Evolutionary conservation across 169 alveolate genomes (phyloP).

Genomic region (Plasmodium ovale): DNA sequence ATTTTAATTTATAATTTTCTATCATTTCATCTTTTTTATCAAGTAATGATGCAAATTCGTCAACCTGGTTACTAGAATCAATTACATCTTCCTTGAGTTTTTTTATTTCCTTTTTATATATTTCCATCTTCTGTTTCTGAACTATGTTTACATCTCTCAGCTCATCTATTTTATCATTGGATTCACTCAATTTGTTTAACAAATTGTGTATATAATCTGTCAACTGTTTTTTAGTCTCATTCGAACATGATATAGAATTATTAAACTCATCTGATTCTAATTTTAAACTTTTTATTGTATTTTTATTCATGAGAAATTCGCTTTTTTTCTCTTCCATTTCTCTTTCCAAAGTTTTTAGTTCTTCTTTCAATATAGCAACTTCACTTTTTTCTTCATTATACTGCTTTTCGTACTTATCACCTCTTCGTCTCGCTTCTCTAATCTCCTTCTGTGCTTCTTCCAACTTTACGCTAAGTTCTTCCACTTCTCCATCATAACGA

Average conservation of each 20-base stretch:
- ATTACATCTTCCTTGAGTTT: slow-evolving; percentile 56
- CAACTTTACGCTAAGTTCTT: slow-evolving; percentile 6
- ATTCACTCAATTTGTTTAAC: slow-evolving; percentile 54
- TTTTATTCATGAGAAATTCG: slow-evolving; percentile 40
- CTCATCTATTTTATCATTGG: slow-evolving; percentile 67
- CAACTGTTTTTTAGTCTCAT: slow-evolving; percentile 65
- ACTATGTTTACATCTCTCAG: slow-evolving; percentile 45
- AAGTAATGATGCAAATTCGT: slow-evolving; percentile 63
- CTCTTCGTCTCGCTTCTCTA: slow-evolving; percentile 46
- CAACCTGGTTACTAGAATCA: slow-evolving; percentile 70
- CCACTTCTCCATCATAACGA: not conserved
- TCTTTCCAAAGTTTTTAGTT: slow-evolving; percentile 45
- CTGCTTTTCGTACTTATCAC: slow-evolving; percentile 62
- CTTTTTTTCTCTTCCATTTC: slow-evolving; percentile 22
- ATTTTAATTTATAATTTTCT: slow-evolving; percentile 43
- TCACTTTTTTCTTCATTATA: slow-evolving; percentile 64
- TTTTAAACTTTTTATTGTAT: slow-evolving; percentile 61
- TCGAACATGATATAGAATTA: slow-evolving; percentile 57
- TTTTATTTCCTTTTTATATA: slow-evolving; percentile 58
- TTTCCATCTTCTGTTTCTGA: slow-evolving; percentile 39
- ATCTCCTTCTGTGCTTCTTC: slow-evolving; percentile 28
- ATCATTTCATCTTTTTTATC: slow-evolving; percentile 67
- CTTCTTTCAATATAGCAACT: slow-evolving; percentile 53
- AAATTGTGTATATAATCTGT: slow-evolving; percentile 73
- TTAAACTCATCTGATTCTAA: slow-evolving; percentile 73